Percentiles rank a stretch among this genome's conserved stretches.
Conservation (phyloP, 2,329 filamentous ascomycete genomes). For the Penicillium nordicum region DNA sequence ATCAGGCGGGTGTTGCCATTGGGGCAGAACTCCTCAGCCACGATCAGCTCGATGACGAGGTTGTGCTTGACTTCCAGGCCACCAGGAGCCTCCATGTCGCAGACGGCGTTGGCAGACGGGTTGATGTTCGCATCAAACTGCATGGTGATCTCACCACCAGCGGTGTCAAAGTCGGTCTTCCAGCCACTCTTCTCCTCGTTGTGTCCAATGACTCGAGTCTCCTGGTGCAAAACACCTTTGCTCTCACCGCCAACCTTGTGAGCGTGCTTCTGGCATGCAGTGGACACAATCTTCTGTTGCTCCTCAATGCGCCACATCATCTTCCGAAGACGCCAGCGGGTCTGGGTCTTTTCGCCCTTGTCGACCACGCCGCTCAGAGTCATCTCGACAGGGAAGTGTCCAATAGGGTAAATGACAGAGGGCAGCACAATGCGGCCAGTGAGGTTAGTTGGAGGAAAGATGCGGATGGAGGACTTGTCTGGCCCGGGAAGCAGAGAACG, state of each 20-base stretch:
- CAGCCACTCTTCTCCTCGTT: slow-evolving; percentile 82
- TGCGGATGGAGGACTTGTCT: slow-evolving; percentile 84
- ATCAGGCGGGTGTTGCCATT: slow-evolving; percentile 68
- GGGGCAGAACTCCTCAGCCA: slow-evolving; percentile 79
- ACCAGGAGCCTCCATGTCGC: slow-evolving; percentile 70
- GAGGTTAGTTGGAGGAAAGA: slow-evolving; percentile 95
- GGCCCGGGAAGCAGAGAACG: slow-evolving; percentile 74
- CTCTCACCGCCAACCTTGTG: slow-evolving; percentile 61
- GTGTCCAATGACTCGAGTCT: slow-evolving; percentile 72
- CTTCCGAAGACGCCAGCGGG: slow-evolving; percentile 85
- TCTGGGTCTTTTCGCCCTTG: slow-evolving; percentile 65
- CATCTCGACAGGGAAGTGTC: slow-evolving; percentile 74
- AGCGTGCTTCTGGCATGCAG: slow-evolving; percentile 74
- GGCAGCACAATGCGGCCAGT: slow-evolving; percentile 79
- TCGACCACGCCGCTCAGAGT: slow-evolving; percentile 82
- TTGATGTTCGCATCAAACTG: slow-evolving; percentile 68
- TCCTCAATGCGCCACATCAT: slow-evolving; percentile 93
- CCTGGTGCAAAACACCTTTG: slow-evolving; percentile 71
- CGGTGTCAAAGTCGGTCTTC: slow-evolving; percentile 73
- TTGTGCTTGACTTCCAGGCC: slow-evolving; percentile 79
- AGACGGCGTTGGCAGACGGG: slow-evolving; percentile 63
- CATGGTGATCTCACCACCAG: slow-evolving; percentile 73
- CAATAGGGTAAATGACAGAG: slow-evolving; percentile 80
- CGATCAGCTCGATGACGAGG: slow-evolving; percentile 87
- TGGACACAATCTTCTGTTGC: slow-evolving; percentile 71